Evolutionary conservation across 192 early-diverging fungal genomes (phyloP).

Genomic region (Dispira simplex): DNA sequence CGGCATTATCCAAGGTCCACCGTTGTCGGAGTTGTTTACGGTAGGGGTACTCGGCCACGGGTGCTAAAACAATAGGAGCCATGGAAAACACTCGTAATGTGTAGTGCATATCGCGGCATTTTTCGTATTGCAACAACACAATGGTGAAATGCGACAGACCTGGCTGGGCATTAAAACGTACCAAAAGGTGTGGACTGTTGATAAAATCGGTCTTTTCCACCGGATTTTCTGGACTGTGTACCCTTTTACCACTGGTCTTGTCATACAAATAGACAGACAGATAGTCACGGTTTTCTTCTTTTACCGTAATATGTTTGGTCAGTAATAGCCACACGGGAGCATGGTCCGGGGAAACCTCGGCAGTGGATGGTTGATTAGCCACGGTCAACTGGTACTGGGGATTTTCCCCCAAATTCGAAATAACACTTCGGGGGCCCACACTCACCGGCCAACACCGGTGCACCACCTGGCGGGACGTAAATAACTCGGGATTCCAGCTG

Average conservation of each 20-base stretch:
- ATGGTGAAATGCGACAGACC: constrained; percentile 47
- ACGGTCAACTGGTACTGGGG: constrained; percentile 67
- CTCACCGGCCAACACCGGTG: constrained; percentile 34
- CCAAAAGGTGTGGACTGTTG: constrained; percentile 71
- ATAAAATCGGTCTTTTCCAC: constrained; percentile 63
- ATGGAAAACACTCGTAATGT: constrained; percentile 53
- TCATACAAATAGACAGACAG: constrained; percentile 79
- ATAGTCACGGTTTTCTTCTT: constrained; percentile 74
- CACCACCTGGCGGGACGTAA: constrained; percentile 43
- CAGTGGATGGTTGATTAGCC: background rate
- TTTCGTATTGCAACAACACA: constrained; percentile 70
- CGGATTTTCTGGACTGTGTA: constrained; percentile 50
- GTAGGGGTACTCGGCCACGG: constrained; percentile 31
- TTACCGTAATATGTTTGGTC: constrained; percentile 67
- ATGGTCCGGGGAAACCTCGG: constrained; percentile 8
- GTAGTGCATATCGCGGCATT: constrained; percentile 50
- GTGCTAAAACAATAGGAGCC: constrained; percentile 40
- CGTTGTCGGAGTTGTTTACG: constrained; percentile 31
- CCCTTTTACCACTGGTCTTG: constrained; percentile 38
- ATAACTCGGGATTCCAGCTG: constrained; percentile 76
- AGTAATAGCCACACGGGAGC: constrained; percentile 62
- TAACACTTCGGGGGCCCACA: constrained; percentile 29
- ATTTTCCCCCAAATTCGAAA: constrained; percentile 51
- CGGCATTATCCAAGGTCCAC: constrained; percentile 64
- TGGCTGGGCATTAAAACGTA: constrained; percentile 22